Base-by-base conservation (phyloP, 495 filamentous ascomycete species). In the Penicillium lagena region DNA sequence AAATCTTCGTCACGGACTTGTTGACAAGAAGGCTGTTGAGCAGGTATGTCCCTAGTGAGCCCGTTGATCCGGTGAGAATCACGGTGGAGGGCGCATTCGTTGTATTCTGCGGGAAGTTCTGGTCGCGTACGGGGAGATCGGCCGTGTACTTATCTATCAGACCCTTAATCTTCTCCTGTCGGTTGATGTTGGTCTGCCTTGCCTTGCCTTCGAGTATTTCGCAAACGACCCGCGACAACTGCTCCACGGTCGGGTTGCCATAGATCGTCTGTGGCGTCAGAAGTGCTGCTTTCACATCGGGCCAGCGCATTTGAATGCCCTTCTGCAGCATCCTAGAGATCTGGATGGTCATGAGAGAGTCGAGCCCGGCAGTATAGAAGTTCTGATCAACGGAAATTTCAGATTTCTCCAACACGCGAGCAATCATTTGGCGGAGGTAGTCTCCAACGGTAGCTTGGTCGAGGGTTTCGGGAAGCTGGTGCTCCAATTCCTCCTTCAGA, bases 41-140 rank as follows among this genome's bases (percentile, higher is more conserved):
- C 37, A 83, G 61, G 56, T 81, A 79, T 0, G 67, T 76, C 1
- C 81, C 80, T 17, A 85, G 46, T 9, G 70, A 71, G 13, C 79
- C 80, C 1, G 80, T 83, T 0, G 73, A 72, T 10, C 80, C 79
- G 0, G 78, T 84, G 14, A 84, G 52, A 11, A 80, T 45, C 0
- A 68, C 45, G 9, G 39, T 54, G 1, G 55, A 42, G 14, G 51
- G 55, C 22, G 22, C 22, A 22, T 22, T 22, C n/a, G n/a, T n/a
- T 22, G 22, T 22, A 3, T 4, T 22, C 22, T 22, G 9, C 10
- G 32, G 1, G 12, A 22, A 7, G 14, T 29, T 41, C 17, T 13
- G 8, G n/a, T 22, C 36, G 2, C 52, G 56, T 7, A 37, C 27
- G 3, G 66, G 69, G 31, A 66, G 52, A 53, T 50, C 38, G 30